Percentiles rank a stretch among this genome's conserved stretches.
Conservation (phyloP, 192 early-diverging fungal species). For the Chytriomyces hyalinus region DNA sequence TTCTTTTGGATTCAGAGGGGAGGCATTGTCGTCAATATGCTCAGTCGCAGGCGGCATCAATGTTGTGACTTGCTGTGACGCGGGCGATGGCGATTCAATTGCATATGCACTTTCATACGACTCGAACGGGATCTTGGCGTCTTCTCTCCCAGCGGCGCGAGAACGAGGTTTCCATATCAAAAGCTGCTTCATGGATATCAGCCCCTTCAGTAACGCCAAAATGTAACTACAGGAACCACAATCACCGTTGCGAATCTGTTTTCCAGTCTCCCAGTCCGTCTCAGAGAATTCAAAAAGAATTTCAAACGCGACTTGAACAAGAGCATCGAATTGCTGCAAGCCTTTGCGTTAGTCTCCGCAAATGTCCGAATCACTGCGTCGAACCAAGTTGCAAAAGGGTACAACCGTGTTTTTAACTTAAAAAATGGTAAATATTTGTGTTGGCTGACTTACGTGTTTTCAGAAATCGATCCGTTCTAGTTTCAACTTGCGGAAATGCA, state of each 20-base stretch:
- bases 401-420: slow-evolving; percentile 7
- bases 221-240: slow-evolving; percentile 71
- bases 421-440: slow-evolving; percentile 51
- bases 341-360: slow-evolving; percentile 78
- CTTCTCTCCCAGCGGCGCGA: slow-evolving; percentile 56
- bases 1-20: slow-evolving; percentile 87
- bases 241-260: slow-evolving; percentile 79
- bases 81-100: slow-evolving; percentile 56
- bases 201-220: slow-evolving; percentile 18
- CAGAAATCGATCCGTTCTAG: slow-evolving; percentile 55
- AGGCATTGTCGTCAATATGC: slow-evolving; percentile 91
- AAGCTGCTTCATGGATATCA: slow-evolving; percentile 9
- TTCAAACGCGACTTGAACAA: slow-evolving; percentile 80
- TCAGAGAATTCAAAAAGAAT: slow-evolving; percentile 83
- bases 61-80: slow-evolving; percentile 54
- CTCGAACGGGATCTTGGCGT: slow-evolving; percentile 61
- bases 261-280: slow-evolving; percentile 83
- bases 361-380: slow-evolving; percentile 69
- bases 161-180: slow-evolving; percentile 37
- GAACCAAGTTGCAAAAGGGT: slow-evolving; percentile 69
- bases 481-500: slow-evolving; percentile 68
- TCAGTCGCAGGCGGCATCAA: slow-evolving; percentile 71
- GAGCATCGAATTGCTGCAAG: slow-evolving; percentile 77
- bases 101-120: slow-evolving; percentile 78
- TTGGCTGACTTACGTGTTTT: slow-evolving; percentile 4